These are phyloP conservation scores for Alternaria angustiovoidea DNA, from an alignment of 2,329 filamentous ascomycete species.

Conservation along the genomic window DNA sequence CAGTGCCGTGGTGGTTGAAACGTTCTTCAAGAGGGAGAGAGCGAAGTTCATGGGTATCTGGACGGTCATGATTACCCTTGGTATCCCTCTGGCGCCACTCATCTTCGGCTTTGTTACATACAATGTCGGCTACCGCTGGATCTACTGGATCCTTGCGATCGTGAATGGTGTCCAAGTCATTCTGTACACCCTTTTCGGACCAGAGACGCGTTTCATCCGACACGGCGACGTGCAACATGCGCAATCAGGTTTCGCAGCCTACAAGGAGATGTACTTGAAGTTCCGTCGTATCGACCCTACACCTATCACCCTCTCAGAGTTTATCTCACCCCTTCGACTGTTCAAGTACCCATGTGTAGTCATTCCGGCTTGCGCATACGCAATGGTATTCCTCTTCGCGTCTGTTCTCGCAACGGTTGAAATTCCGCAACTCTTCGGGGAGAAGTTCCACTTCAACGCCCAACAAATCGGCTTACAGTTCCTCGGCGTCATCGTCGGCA, in stretches of 20 bases:
- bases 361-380: slow-evolving; percentile 62
- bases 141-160: slow-evolving; percentile 66
- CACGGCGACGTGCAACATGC: slow-evolving; percentile 47
- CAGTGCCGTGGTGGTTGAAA: slow-evolving; percentile 65
- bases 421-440: slow-evolving; percentile 65
- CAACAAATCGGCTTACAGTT: slow-evolving; percentile 68
- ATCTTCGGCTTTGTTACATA: slow-evolving; percentile 59
- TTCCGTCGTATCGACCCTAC: slow-evolving; percentile 62
- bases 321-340: slow-evolving; percentile 61
- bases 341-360: slow-evolving; percentile 58
- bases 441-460: slow-evolving; percentile 64
- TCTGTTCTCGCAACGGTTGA: slow-evolving; percentile 65
- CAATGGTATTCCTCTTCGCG: slow-evolving; percentile 65
- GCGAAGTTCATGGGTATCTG: slow-evolving; percentile 66
- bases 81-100: slow-evolving; percentile 55
- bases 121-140: slow-evolving; percentile 65
- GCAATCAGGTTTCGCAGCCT: slow-evolving; percentile 39
- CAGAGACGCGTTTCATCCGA: slow-evolving; percentile 63
- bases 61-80: slow-evolving; percentile 62
- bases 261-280: slow-evolving; percentile 58
- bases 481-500: slow-evolving; percentile 64
- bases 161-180: slow-evolving; percentile 66
- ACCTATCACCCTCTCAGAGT: slow-evolving; percentile 59
- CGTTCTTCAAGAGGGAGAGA: slow-evolving; percentile 64
- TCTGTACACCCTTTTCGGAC: slow-evolving; percentile 60